A percentile compares a stretch with the other conserved stretches of the same genome.
Evolutionary conservation across 257 asterid species (phyloP).

Genomic region (Orobanche coerulescens): DNA sequence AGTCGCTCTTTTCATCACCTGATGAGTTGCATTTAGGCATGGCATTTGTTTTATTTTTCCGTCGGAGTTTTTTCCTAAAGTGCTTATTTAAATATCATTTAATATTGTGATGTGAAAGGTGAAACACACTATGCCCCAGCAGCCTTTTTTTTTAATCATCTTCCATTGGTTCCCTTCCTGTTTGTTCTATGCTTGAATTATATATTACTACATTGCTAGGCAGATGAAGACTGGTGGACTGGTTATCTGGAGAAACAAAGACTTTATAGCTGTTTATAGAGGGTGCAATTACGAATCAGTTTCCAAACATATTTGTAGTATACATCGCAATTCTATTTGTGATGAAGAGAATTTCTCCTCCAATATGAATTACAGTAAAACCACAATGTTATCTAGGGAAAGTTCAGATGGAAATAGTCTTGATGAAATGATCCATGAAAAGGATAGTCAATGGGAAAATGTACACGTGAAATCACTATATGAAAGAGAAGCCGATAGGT

Average conservation of each 20-base stretch:
- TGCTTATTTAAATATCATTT: not conserved
- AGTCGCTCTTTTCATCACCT: conserved; percentile 2
- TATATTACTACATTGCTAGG: conserved; percentile 16
- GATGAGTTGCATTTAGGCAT: not conserved
- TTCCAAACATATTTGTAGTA: conserved; percentile 17
- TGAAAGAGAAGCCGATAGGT: conserved; percentile 77
- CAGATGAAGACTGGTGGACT: conserved; percentile 83
- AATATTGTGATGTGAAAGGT: not conserved
- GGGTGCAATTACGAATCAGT: conserved; percentile 38
- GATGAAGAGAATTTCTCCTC: conserved; percentile 25
- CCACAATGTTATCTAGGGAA: conserved; percentile 17
- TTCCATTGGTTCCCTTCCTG: not conserved
- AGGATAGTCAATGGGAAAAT: conserved; percentile 31
- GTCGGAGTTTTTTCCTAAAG: not conserved
- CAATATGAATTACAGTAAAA: conserved; percentile 13
- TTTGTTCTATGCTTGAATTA: not conserved
- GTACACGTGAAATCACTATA: conserved; percentile 41
- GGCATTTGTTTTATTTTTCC: not conserved
- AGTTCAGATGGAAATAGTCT: conserved; percentile 25
- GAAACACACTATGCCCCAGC: no score
- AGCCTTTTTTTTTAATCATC: not conserved
- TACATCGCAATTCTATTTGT: conserved; percentile 16
- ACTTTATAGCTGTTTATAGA: conserved; percentile 72
- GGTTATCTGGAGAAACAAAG: conserved; percentile 67
- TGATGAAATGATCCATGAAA: conserved; percentile 26